Conservation (phyloP, 2,329 filamentous ascomycete species). For the Hortaea werneckii region DNA sequence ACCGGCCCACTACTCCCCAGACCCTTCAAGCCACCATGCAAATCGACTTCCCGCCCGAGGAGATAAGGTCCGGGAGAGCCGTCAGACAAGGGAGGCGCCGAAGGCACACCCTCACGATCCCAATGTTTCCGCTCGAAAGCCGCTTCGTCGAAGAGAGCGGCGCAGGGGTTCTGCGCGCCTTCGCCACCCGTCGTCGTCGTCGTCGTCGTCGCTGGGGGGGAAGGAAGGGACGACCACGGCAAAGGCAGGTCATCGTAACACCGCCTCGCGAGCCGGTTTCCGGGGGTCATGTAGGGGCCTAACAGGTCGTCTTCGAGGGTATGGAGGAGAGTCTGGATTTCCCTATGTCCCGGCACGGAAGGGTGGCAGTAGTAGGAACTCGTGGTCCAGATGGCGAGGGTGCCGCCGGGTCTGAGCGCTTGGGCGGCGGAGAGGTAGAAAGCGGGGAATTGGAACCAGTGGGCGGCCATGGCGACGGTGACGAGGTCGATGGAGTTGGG, state of each 20-base stretch:
- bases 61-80: constrained; percentile 10
- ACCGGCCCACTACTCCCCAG: constrained; percentile 32
- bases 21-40: constrained; percentile 27
- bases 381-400: constrained; percentile 42
- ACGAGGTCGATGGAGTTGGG: constrained; percentile 10
- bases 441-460: constrained; percentile 47
- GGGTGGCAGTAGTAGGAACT: constrained; percentile 23
- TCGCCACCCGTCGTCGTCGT: too few species aligned
- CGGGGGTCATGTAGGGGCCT: constrained; percentile 29
- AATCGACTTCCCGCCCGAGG: constrained; percentile 14
- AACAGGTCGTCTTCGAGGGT: constrained; percentile 30
- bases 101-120: constrained; percentile 24
- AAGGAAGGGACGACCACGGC: constrained; percentile 37
- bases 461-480: constrained; percentile 23
- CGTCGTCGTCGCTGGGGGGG: too few species aligned
- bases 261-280: constrained; percentile 33
- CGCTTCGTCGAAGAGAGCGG: constrained; percentile 28
- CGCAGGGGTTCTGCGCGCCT: constrained; percentile 1
- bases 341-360: constrained; percentile 30
- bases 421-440: constrained; percentile 42
- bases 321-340: constrained; percentile 34
- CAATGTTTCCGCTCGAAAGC: constrained; percentile 37
- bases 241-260: constrained; percentile 36
- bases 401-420: constrained; percentile 44
- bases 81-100: constrained; percentile 6